Conservation (phyloP, 2,329 filamentous ascomycete species). For the Ceratocystis cacaofunesta region DNA sequence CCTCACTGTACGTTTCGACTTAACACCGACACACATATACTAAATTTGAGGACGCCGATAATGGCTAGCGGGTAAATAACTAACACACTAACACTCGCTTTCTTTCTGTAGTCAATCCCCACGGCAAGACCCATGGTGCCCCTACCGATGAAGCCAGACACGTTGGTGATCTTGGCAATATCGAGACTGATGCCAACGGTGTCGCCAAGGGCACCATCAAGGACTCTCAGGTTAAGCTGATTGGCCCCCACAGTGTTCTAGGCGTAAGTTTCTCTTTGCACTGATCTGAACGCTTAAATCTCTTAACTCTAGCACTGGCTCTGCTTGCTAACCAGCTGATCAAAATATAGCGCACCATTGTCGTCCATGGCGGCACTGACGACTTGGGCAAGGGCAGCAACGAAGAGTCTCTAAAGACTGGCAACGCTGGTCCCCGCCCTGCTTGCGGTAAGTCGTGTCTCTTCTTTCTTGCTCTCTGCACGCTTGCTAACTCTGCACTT, state of each 20-base stretch:
- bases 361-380: slow-evolving; percentile 88
- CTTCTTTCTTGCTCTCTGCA: not conserved
- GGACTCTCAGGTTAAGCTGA: slow-evolving; percentile 85
- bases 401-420: slow-evolving; percentile 96
- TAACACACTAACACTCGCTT: not conserved
- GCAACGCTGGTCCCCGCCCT: slow-evolving; percentile 83
- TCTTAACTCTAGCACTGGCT: not conserved
- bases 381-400: slow-evolving; percentile 85
- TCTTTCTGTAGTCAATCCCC: slow-evolving; percentile 66
- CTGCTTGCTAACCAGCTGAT: slow-evolving; percentile 3
- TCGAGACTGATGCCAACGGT: slow-evolving; percentile 86
- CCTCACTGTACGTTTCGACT: slow-evolving; percentile 68
- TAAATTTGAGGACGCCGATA: too few relatives aligned
- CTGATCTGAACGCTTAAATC: not conserved
- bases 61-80: not conserved
- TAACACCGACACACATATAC: too few relatives aligned
- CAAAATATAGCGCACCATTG: slow-evolving; percentile 63
- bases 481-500: not conserved
- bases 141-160: slow-evolving; percentile 73
- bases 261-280: slow-evolving; percentile 45
- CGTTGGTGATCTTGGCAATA: slow-evolving; percentile 94
- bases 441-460: slow-evolving; percentile 61
- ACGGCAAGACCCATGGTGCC: slow-evolving; percentile 81
- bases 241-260: slow-evolving; percentile 86
- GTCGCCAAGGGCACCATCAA: slow-evolving; percentile 67